Evolutionary conservation across 495 filamentous ascomycete genomes (phyloP).

Genomic region (Friedmanniomyces simplex): DNA sequence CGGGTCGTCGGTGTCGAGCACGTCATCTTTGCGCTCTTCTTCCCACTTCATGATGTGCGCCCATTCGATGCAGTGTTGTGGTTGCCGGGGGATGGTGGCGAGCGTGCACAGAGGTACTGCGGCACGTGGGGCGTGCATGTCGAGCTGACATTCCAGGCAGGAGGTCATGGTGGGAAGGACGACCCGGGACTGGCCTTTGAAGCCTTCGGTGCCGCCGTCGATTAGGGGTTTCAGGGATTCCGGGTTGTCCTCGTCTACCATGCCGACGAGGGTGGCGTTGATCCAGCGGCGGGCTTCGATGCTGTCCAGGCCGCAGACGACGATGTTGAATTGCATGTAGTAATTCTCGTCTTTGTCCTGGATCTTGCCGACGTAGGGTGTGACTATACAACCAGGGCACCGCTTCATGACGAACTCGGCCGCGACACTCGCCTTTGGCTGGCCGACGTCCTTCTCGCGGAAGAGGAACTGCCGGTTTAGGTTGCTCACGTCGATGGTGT

Average conservation of each 20-base stretch:
- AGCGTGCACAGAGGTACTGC: constrained; percentile 95
- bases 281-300: constrained; percentile 98
- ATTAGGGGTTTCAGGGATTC: constrained; percentile 85
- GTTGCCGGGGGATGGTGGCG: constrained; percentile 92
- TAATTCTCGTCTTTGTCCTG: constrained; percentile 96
- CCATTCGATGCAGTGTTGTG: constrained; percentile 99
- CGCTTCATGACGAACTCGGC: constrained; percentile 81
- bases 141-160: constrained; percentile 96
- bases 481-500: constrained; percentile 97
- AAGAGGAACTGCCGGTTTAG: constrained; percentile 98
- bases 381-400: constrained; percentile 84
- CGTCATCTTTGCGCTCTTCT: constrained; percentile 42
- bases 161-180: constrained; percentile 85
- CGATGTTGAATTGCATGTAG: constrained; percentile 92
- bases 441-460: constrained; percentile 82
- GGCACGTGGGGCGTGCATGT: constrained; percentile 90
- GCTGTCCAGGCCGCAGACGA: constrained; percentile 94
- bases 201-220: constrained; percentile 94
- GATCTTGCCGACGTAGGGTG: constrained; percentile 84
- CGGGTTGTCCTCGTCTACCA: constrained; percentile 70
- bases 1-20: constrained; percentile 89
- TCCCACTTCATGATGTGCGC: constrained; percentile 84
- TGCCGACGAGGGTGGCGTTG: constrained; percentile 80
- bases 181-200: constrained; percentile 94
- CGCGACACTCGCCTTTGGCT: constrained; percentile 86